phyloP scores from a whole-genome alignment of 2,329 filamentous ascomycete species.

The Trichoderma lentiforme region DNA sequence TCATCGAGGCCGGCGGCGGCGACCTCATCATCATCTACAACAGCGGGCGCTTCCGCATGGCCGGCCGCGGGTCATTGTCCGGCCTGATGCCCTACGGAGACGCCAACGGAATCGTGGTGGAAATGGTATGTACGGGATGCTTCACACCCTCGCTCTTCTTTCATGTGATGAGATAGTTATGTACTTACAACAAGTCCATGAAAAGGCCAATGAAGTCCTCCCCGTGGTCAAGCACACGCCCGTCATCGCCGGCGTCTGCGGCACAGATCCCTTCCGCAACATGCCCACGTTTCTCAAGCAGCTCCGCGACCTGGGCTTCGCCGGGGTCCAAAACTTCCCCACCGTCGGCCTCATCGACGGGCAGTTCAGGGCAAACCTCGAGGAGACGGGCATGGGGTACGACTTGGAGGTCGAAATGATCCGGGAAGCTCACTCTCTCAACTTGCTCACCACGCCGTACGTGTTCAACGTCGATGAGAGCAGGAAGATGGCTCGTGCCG shows the following conservation, averaged over 20 bases:
- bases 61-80: slow-evolving; percentile 64
- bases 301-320: slow-evolving; percentile 61
- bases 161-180: neutral
- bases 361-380: slow-evolving; percentile 62
- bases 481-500: slow-evolving; percentile 58
- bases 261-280: slow-evolving; percentile 64
- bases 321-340: slow-evolving; percentile 70
- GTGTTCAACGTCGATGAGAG: slow-evolving; percentile 64
- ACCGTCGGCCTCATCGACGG: slow-evolving; percentile 70
- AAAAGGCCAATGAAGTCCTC: slow-evolving; percentile 60
- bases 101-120: slow-evolving; percentile 65
- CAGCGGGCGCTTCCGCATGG: slow-evolving; percentile 70
- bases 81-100: slow-evolving; percentile 70
- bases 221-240: slow-evolving; percentile 61
- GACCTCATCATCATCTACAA: slow-evolving; percentile 73
- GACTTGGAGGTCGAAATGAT: slow-evolving; percentile 66
- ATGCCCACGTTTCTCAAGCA: slow-evolving; percentile 59
- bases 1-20: slow-evolving; percentile 63
- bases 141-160: no score
- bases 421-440: slow-evolving; percentile 54
- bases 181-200: neutral
- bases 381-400: slow-evolving; percentile 71
- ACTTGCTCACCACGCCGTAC: slow-evolving; percentile 66
- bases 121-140: slow-evolving; percentile 50
- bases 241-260: slow-evolving; percentile 68